Conservation (phyloP, 139 green algal genomes). For the Micractinium conductrix region DNA sequence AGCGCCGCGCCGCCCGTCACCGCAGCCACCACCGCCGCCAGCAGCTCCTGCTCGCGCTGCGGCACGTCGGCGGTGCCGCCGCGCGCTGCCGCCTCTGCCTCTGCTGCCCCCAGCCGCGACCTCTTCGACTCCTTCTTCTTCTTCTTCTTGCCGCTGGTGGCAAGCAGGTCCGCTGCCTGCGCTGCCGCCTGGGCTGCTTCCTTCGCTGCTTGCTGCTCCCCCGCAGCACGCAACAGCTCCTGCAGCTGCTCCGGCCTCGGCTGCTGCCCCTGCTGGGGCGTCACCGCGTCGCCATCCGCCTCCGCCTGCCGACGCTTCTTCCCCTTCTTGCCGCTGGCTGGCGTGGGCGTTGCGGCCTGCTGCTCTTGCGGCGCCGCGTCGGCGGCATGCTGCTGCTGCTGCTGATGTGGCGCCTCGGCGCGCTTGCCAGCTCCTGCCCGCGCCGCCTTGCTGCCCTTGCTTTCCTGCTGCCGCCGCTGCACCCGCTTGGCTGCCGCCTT, state of each 20-base stretch:
- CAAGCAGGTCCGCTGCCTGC: not conserved
- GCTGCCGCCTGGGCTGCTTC: too few species aligned
- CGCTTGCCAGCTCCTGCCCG: conserved; percentile 25
- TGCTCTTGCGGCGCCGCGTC: not conserved
- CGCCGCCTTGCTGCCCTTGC: not conserved
- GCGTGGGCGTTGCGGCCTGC: not conserved
- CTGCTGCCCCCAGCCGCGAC: not conserved
- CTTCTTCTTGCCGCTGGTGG: conserved; percentile 22
- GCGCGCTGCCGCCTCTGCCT: not conserved
- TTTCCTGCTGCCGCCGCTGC: conserved; percentile 8
- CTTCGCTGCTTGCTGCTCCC: too few species aligned
- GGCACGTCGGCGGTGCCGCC: not conserved
- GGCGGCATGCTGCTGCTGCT: not conserved
- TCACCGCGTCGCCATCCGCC: not conserved
- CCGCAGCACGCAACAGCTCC: too few species aligned
- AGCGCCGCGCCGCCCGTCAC: not conserved
- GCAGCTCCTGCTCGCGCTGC: not conserved
- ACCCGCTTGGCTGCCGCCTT: conserved; percentile 29
- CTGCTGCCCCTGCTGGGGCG: not conserved
- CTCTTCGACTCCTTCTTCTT: conserved; percentile 23
- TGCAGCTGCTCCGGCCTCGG: too few species aligned
- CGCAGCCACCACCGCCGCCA: conserved; percentile 19
- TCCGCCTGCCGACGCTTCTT: conserved; percentile 25
- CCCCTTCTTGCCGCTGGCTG: not conserved
- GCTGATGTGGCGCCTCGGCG: not conserved